phyloP scores from a whole-genome alignment of 1,284 basidiomycete genomes.

The Singerocomus rubriflavus region DNA sequence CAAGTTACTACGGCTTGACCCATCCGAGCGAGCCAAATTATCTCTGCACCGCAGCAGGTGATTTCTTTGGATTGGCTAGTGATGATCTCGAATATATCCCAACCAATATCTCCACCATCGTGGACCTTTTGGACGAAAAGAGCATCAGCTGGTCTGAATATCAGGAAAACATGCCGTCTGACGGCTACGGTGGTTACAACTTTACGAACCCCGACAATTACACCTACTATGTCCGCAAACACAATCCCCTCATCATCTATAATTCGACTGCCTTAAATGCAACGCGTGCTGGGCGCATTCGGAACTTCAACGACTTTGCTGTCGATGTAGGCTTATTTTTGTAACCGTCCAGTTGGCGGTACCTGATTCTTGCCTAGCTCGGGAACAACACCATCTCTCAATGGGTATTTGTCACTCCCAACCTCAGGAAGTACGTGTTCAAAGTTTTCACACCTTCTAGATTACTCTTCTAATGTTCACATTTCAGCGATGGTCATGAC shows the following conservation, averaged over 20 bases:
- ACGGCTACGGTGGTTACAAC: slow-evolving; percentile 47
- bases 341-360: slow-evolving; percentile 35
- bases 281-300: slow-evolving; percentile 45
- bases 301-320: slow-evolving; percentile 63
- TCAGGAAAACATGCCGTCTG: slow-evolving; percentile 60
- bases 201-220: slow-evolving; percentile 44
- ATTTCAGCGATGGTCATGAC: slow-evolving; percentile 42
- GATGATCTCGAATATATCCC: slow-evolving; percentile 42
- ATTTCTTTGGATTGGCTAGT: slow-evolving; percentile 54
- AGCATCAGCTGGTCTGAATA: slow-evolving; percentile 54
- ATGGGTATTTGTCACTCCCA: slow-evolving; percentile 63
- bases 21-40: slow-evolving; percentile 69
- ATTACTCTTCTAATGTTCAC: slow-evolving; percentile 20
- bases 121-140: slow-evolving; percentile 62
- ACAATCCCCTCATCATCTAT: slow-evolving; percentile 57
- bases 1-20: slow-evolving; percentile 54
- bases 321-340: slow-evolving; percentile 48
- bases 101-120: slow-evolving; percentile 52
- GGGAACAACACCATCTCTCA: slow-evolving; percentile 49
- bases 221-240: slow-evolving; percentile 56
- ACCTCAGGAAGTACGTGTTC: slow-evolving; percentile 35
- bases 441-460: neutral
- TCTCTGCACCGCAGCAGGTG: slow-evolving; percentile 47
- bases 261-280: slow-evolving; percentile 44
- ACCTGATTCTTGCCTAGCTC: slow-evolving; percentile 3